Evolutionary conservation across 441 rosid species (phyloP), one percentile per base, ranked within the genome.

Genomic region (Populus hybrid): DNA sequence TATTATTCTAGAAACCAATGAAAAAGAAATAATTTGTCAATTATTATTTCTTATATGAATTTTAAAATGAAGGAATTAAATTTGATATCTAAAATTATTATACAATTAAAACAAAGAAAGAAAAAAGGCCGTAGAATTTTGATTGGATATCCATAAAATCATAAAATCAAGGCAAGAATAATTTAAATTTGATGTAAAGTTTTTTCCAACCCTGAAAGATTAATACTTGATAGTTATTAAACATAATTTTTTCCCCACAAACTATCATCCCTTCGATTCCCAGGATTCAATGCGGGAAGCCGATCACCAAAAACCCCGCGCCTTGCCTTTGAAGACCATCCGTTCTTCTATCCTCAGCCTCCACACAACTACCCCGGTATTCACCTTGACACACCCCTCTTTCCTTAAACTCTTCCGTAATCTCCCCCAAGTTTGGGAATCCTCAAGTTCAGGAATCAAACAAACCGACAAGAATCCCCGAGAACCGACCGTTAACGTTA

Each of bases 361-460:
- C 91, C 72, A 93, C 91, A 74, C 96, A 95, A 69, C 90, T 88
- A 1, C 98, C 98, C 98, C 98, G 36, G 87, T 93, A 73, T 93
- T 95, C 76, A 95, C 94, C 93, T 88, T 90, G 23, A 93, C 82
- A 74, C 97, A 86, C 77, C 98, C 97, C 9, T 84, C 94, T 76
- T 82, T 89, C 71, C 84, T 89, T 88, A 90, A 84, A 78, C 86
- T 78, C 79, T 76, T 85, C 57, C 64, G 88, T 79, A 95, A 74
- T 80, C 40, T 75, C 82, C 75, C 82, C 98, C 97, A 95, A 7
- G 93, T 88, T 16, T 78, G 73, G 0, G 92, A 88, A 78, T 93
- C 97, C 81, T 92, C 91, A 28, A 93, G 97, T 89, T 92, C 97
- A 5, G 90, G 91, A 40, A 91, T 85, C 82, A 95, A 78, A 92